Evolutionary conservation across 495 filamentous ascomycete species (phyloP).

Genomic region (Penicillium cosmopolitanum): DNA sequence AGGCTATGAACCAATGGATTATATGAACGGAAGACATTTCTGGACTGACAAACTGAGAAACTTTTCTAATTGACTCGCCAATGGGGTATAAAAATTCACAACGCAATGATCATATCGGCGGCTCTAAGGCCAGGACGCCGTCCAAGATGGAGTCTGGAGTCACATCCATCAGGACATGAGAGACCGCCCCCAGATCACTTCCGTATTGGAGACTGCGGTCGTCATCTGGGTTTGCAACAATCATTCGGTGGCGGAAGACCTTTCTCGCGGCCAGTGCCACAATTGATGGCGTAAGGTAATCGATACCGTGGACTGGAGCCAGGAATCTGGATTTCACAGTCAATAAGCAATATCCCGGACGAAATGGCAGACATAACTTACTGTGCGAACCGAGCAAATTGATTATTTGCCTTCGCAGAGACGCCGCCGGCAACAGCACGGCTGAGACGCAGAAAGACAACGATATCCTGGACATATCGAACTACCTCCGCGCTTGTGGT

Average conservation of each 20-base stretch:
- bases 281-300: conserved; percentile 83
- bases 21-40: neutral
- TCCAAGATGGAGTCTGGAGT: conserved; percentile 80
- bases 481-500: conserved; percentile 65
- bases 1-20: neutral
- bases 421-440: conserved; percentile 80
- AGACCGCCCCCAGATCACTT: conserved; percentile 72
- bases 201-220: conserved; percentile 95
- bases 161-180: conserved; percentile 65
- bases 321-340: conserved; percentile 45
- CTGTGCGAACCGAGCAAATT: conserved; percentile 69
- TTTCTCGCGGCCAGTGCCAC: conserved; percentile 84
- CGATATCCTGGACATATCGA: conserved; percentile 82
- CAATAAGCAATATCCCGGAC: neutral
- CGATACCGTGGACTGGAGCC: conserved; percentile 80
- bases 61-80: neutral
- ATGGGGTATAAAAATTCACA: neutral
- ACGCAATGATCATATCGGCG: conserved; percentile 57
- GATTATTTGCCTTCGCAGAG: conserved; percentile 73
- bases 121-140: conserved; percentile 75
- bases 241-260: conserved; percentile 84
- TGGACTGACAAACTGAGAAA: neutral
- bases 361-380: conserved; percentile 34
- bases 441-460: conserved; percentile 82
- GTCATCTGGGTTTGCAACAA: conserved; percentile 63